A percentile compares a stretch with the other conserved stretches of the same genome.
Evolutionary conservation across 2,329 filamentous ascomycete species (phyloP).

Genomic region (Celoporthe dispersa): DNA sequence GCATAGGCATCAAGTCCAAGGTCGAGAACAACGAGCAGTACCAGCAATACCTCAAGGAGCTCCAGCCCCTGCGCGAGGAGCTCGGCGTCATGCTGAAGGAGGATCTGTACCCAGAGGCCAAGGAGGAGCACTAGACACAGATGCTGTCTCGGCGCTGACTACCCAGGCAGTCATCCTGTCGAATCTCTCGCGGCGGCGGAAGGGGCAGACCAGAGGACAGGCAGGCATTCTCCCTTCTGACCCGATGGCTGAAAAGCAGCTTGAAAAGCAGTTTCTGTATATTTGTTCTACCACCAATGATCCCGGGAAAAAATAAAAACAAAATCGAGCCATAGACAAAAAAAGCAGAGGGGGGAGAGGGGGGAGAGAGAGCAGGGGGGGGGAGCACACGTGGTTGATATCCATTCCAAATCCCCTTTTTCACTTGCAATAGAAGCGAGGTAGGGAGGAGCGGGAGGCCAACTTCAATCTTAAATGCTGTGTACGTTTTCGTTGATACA

Average conservation of each 20-base stretch:
- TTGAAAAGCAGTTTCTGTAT: constrained; percentile 24
- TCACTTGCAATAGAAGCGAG: constrained; percentile 15
- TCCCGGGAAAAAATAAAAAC: constrained; percentile 4
- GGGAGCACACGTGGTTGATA: constrained; percentile 7
- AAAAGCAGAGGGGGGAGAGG: background rate
- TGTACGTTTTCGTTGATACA: constrained; percentile 8
- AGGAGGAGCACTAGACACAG: constrained; percentile 42
- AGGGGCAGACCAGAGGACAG: background rate
- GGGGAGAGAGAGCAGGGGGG: background rate
- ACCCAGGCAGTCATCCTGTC: constrained; percentile 4
- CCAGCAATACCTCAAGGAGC: constrained; percentile 91
- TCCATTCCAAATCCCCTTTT: constrained; percentile 21
- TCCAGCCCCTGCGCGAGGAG: constrained; percentile 91
- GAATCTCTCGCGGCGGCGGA: background rate
- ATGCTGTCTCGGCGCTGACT: constrained; percentile 3
- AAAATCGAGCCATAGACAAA: constrained; percentile 22
- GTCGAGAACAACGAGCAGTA: constrained; percentile 99
- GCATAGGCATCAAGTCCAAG: constrained; percentile 93
- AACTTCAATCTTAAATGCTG: constrained; percentile 12
- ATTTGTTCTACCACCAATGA: constrained; percentile 26
- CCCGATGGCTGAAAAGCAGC: constrained; percentile 5
- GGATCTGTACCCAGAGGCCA: constrained; percentile 78
- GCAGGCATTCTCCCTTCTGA: background rate
- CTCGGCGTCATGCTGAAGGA: constrained; percentile 91
- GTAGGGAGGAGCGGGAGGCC: background rate